Base-by-base conservation (phyloP, 805 yeast species). In the Cyberlindnera subsufficiens region DNA sequence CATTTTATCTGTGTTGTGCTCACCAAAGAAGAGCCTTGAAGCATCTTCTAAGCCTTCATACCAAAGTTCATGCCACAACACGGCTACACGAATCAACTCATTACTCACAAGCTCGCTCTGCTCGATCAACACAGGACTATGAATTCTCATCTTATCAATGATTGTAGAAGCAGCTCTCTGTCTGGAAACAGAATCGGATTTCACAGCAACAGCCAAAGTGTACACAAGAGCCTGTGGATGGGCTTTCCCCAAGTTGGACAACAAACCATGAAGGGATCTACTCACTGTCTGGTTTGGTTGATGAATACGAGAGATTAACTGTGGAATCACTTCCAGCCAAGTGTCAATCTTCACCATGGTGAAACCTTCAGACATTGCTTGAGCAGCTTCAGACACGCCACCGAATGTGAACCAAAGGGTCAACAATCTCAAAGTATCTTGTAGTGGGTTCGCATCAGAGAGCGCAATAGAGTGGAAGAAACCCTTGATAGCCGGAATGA, bases 11-110 rank as follows among this genome's bases (percentile, higher is more conserved):
- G 91, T 85, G 57, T 93, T 89, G 54, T 88, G 93, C 49, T 93
- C 99, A 30, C 95, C 96, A 63, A 89, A 91, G 67, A 83, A 93
- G 40, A 86, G 74, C 45, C 96, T 72, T 3, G 96, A 89, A 0
- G 99, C 99, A 67, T 93, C 96, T 60, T 93, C 99, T 29, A 93
- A 70, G 3, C 96, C 97, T 65, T 91, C 98, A 54, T 89, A 90
- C 99, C 99, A 93, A 59, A 85, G 83, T 57, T 93, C 99, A 56
- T 89, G 96, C 97, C 99, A 90, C 46, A 93, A 65, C 4, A 91
- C 96, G 1, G 98, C 96, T 15, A 89, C 96, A 51, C 98, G 72
- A 49, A 93, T 90, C 43, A 93, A 75, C 58, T 93, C 99, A 51
- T 81, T 82, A 65, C 96, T 86, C n/a, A 93, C 97, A 42, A 90